A percentile compares a stretch with the other conserved stretches of the same genome.
Evolutionary conservation across 192 early-diverging fungal species (phyloP).

Genomic region (Chytriomyces confervae): DNA sequence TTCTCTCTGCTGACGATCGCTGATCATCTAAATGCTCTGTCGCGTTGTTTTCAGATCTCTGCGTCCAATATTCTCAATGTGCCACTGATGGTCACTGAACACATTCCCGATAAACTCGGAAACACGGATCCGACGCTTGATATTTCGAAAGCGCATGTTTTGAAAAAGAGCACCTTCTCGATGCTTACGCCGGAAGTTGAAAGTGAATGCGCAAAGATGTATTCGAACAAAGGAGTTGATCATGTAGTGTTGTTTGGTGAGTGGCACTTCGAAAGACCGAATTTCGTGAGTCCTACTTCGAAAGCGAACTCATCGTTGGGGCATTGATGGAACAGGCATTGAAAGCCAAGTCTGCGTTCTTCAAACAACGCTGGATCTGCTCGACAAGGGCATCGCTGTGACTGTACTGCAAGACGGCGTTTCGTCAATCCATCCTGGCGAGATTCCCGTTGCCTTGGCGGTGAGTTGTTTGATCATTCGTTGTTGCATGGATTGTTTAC

Average conservation of each 20-base stretch:
- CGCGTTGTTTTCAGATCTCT: constrained; percentile 55
- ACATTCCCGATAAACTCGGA: constrained; percentile 60
- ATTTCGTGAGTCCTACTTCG: too few species aligned
- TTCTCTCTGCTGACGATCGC: neutral
- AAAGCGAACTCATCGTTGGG: neutral
- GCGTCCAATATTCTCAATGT: constrained; percentile 77
- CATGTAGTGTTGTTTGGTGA: constrained; percentile 89
- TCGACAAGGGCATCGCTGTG: constrained; percentile 77
- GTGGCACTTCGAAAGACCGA: neutral
- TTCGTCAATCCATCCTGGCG: constrained; percentile 80
- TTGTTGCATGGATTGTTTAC: neutral
- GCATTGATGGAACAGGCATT: neutral
- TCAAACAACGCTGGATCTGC: constrained; percentile 91
- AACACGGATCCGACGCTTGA: constrained; percentile 79
- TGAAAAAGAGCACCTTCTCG: constrained; percentile 87
- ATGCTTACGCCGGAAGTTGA: constrained; percentile 77
- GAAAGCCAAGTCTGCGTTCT: constrained; percentile 93
- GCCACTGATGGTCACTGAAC: constrained; percentile 81
- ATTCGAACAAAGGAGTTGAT: constrained; percentile 46
- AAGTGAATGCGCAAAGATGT: constrained; percentile 49
- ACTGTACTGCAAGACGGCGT: constrained; percentile 94
- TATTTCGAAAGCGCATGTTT: constrained; percentile 63
- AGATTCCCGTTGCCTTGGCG: constrained; percentile 56
- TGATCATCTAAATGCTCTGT: constrained; percentile 14
- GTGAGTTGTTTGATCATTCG: neutral